A percentile compares a stretch with the other conserved stretches of the same genome.
Conservation (phyloP, 2,329 filamentous ascomycete genomes). For the Fusarium keratoplasticum region DNA sequence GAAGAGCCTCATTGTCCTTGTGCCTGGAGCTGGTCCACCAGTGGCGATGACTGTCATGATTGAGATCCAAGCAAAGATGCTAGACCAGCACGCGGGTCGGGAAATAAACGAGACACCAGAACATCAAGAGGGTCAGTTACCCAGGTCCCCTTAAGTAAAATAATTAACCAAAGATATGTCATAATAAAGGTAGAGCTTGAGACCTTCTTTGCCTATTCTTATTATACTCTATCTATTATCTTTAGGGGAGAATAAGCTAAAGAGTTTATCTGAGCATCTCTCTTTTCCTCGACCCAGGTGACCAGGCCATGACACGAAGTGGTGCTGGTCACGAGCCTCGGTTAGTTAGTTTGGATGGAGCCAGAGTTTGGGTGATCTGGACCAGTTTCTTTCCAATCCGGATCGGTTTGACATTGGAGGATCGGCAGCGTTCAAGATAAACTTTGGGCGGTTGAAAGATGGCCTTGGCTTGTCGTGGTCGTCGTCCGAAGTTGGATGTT, state of each 20-base stretch:
- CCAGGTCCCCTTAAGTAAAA: too few relatives aligned
- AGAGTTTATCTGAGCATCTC: too few relatives aligned
- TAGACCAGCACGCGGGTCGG: neutral
- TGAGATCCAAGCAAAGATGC: neutral
- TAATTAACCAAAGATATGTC: too few relatives aligned
- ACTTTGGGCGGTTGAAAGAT: neutral
- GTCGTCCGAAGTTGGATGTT: neutral
- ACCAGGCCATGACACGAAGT: neutral
- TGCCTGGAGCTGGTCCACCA: neutral
- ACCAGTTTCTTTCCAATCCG: neutral
- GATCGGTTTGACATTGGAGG: neutral
- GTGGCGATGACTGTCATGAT: neutral
- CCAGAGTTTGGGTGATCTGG: neutral
- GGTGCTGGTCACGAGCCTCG: neutral
- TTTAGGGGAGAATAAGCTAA: too few relatives aligned
- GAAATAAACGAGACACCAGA: too few relatives aligned
- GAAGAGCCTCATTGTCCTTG: slow-evolving; percentile 3
- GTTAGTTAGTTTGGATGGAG: neutral
- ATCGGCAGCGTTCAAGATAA: neutral
- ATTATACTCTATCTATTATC: too few relatives aligned
- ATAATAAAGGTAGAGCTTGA: too few relatives aligned
- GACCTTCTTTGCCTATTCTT: too few relatives aligned
- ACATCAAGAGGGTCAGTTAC: too few relatives aligned
- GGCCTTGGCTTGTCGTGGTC: neutral
- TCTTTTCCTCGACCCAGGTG: too few relatives aligned